Base-by-base conservation (phyloP, 257 asterid genomes). In the Marsdenia floribunda region DNA sequence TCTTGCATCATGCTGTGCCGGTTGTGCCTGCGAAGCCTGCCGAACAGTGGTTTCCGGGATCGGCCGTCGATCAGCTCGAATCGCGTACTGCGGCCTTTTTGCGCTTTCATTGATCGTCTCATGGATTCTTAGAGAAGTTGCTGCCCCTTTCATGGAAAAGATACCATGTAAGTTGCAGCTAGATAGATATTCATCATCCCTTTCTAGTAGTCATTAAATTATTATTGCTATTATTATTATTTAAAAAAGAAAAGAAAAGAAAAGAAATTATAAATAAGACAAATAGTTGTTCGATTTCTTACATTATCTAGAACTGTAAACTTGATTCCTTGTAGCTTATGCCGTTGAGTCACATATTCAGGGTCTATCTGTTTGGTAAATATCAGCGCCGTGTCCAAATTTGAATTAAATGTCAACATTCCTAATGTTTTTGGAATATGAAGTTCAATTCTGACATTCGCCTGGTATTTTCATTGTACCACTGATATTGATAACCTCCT, bases 51-150 rank as follows among this genome's bases (percentile, higher is more conserved):
- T 88, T 82, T 91, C 97, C 10, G 94, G 94, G 70, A 90, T 91
- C 79, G 87, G 96, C 79, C 81, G 97, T 70, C 88, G 91, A 50
- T 91, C 97, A 24, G 97, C 97, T 52, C 93, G 97, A 75, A 90
- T 91, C 33, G 97, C 96, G 0, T 91, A 91, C 76, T 91, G 97
- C 54, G 97, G 97, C 35, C 96, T 91, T 66, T 91, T 91, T 13
- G 96, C 86, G 22, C 87, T 91, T 68, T 90, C 97, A 1, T 86
- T 91, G 75, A 70, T 91, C 21, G 97, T 91, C 49, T 87, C 97
- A 4, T 91, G 97, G 97, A 88, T 91, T 79, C 91, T 91, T 69
- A 82, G 97, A n/a, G 94, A 91, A 74, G 94, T 91, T 70, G 97
- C 97, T 70, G 93, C 97, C 0, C 97, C 97, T 58, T 85, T 91